A percentile compares a stretch with the other conserved stretches of the same genome.
phyloP scores from a whole-genome alignment of 768 basidiomycete species.

The Kwoniella botswanensis region DNA sequence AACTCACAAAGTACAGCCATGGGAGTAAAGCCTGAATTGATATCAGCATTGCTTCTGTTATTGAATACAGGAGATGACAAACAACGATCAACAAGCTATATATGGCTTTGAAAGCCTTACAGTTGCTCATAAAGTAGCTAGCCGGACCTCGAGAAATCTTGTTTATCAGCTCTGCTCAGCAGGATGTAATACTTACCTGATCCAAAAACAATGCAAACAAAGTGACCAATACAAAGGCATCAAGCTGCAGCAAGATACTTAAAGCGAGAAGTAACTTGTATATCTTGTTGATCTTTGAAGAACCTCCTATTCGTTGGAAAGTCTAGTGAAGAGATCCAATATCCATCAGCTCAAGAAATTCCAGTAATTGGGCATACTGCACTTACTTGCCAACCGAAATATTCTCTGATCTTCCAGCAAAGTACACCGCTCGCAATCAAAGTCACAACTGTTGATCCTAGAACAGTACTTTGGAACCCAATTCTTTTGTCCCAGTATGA shows the following conservation, averaged over 20 bases:
- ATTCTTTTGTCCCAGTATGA: constrained; percentile 3
- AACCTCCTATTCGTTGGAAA: constrained; percentile 21
- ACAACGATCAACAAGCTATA: constrained; percentile 17
- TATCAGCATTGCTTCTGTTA: neutral
- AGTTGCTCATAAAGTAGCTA: constrained; percentile 20
- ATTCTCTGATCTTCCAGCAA: constrained; percentile 24
- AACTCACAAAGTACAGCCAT: constrained; percentile 14
- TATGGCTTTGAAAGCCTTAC: constrained; percentile 15
- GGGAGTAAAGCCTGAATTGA: constrained; percentile 6
- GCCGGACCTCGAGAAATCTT: constrained; percentile 17
- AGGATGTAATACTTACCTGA: constrained; percentile 12
- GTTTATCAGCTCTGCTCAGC: neutral
- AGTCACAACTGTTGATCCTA: constrained; percentile 5
- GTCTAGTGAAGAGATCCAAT: neutral
- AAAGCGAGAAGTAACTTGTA: constrained; percentile 22
- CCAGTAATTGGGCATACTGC: no score
- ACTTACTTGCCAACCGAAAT: constrained; percentile 22
- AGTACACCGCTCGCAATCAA: constrained; percentile 7
- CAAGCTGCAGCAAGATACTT: constrained; percentile 20
- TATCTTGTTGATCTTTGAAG: constrained; percentile 14
- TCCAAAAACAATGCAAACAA: constrained; percentile 25
- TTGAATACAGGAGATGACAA: neutral
- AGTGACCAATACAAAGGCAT: constrained; percentile 22
- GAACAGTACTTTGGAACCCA: constrained; percentile 5
- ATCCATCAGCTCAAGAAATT: neutral